phyloP scores from a whole-genome alignment of 2,329 filamentous ascomycete genomes.

The Aspergillus sp. region DNA sequence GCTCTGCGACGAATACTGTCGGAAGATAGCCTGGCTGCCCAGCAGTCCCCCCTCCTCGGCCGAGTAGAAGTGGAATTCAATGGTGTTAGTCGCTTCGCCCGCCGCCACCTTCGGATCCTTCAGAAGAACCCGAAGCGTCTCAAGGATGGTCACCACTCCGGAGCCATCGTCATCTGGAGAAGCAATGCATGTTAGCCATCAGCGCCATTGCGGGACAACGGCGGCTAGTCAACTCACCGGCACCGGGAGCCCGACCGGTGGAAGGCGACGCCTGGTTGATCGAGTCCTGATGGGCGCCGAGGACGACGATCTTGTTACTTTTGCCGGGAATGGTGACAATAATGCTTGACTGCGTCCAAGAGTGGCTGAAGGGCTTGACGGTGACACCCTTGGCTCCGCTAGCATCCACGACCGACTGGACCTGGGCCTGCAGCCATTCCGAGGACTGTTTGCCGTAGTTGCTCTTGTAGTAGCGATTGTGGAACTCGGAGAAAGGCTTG shows the following conservation, averaged over 20 bases:
- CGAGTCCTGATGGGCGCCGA: slow-evolving; percentile 3
- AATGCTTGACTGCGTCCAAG: not conserved
- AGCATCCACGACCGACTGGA: not conserved
- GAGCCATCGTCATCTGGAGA: slow-evolving; percentile 3
- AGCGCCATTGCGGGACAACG: too few relatives aligned
- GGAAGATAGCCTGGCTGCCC: slow-evolving; percentile 3
- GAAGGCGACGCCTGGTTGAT: not conserved
- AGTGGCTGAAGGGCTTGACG: slow-evolving; percentile 1
- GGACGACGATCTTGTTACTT: not conserved
- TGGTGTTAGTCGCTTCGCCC: not conserved
- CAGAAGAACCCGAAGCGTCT: slow-evolving; percentile 1
- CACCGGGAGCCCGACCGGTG: slow-evolving; percentile 1
- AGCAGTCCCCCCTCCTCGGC: slow-evolving; percentile 2
- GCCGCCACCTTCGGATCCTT: not conserved
- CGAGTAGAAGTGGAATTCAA: slow-evolving; percentile 7
- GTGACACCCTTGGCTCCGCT: slow-evolving; percentile 1
- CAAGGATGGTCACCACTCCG: slow-evolving; percentile 1
- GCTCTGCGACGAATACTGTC: not conserved
- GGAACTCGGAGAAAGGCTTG: slow-evolving; percentile 2
- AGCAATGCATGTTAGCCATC: not conserved
- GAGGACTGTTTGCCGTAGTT: slow-evolving; percentile 3
- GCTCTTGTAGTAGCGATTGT: slow-evolving; percentile 3
- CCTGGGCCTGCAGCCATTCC: slow-evolving; percentile 1
- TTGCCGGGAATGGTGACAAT: slow-evolving; percentile 2
- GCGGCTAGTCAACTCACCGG: not conserved